Conservation (phyloP, 2,329 filamentous ascomycete genomes). For the Epichloe glyceriae region DNA sequence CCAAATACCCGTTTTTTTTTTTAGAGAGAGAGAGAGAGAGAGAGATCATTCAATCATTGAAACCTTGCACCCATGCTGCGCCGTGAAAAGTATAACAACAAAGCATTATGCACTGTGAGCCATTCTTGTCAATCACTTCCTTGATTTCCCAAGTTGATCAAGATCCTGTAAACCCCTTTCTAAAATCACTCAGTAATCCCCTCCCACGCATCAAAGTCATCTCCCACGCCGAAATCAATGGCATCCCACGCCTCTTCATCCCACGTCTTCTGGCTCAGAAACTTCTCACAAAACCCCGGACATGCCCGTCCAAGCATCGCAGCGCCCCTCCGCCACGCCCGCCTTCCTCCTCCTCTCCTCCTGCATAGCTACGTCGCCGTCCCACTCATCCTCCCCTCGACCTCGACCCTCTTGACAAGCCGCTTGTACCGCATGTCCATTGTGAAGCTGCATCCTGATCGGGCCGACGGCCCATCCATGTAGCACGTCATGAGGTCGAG, state of each 20-base stretch:
- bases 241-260: background rate
- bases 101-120: no score
- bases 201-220: background rate
- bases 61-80: no score
- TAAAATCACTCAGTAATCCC: background rate
- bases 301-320: background rate
- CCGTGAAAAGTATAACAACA: no score
- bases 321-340: background rate
- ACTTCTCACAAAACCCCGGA: slow-evolving; percentile 6
- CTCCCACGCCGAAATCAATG: background rate
- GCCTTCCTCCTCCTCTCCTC: background rate
- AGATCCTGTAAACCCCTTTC: no score
- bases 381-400: slow-evolving; percentile 9
- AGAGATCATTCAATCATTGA: no score
- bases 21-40: background rate
- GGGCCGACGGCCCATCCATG: background rate
- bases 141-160: no score
- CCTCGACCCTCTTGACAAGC: background rate
- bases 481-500: slow-evolving; percentile 20
- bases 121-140: no score
- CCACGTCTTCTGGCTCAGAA: background rate
- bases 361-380: slow-evolving; percentile 9
- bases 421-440: slow-evolving; percentile 9
- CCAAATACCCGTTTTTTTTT: background rate
- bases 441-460: slow-evolving; percentile 4